Evolutionary conservation across 257 asterid species (phyloP).

Genomic region (Lycium ferocissimum): DNA sequence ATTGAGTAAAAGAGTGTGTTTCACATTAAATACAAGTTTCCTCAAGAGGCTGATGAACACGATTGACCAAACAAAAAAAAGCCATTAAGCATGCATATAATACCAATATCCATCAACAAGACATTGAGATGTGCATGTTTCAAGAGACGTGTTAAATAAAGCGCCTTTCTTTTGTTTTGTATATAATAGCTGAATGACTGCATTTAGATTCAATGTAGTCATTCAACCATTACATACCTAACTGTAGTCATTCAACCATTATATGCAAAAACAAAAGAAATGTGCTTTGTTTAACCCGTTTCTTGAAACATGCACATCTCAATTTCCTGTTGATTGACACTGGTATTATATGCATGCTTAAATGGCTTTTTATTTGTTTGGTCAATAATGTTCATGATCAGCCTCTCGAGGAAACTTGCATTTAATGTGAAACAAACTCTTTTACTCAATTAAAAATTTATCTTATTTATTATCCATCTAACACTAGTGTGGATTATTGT

Average conservation of each 20-base stretch:
- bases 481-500: too few relatives aligned
- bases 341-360: neutral
- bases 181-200: neutral
- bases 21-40: conserved; percentile 17
- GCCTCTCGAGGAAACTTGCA: neutral
- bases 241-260: neutral
- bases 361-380: neutral
- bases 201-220: too few relatives aligned
- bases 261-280: neutral
- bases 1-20: too few relatives aligned
- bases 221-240: too few relatives aligned
- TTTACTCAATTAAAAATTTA: too few relatives aligned
- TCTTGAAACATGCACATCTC: neutral
- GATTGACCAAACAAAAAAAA: neutral
- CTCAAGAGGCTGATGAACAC: neutral
- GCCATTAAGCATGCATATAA: neutral
- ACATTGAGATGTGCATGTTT: neutral
- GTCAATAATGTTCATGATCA: neutral
- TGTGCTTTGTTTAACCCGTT: neutral
- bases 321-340: neutral
- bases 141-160: neutral
- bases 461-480: neutral
- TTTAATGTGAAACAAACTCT: neutral
- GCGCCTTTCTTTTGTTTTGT: neutral
- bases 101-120: neutral